These are phyloP conservation scores for Paramecium octaurelia DNA, from an alignment of 73 alveolate genomes.

Conservation along the genomic window DNA sequence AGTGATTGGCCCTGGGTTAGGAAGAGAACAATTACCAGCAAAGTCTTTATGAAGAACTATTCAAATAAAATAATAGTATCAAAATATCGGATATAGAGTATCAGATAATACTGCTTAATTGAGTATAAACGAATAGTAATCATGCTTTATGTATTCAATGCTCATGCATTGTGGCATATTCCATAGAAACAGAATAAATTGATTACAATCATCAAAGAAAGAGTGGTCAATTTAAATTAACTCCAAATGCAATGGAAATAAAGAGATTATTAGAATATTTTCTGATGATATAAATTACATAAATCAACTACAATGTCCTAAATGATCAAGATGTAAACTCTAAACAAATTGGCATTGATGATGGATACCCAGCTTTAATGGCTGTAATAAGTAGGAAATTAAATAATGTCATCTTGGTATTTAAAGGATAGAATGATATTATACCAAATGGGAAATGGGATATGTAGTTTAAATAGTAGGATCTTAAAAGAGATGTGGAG, in stretches of 20 bases:
- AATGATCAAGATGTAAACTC: conserved; percentile 31
- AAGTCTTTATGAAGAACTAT: conserved; percentile 64
- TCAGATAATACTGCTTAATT: too few species aligned
- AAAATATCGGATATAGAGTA: conserved; percentile 96
- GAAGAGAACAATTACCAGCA: conserved; percentile 76
- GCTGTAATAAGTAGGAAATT: conserved; percentile 65
- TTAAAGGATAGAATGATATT: conserved; percentile 90
- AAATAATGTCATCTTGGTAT: conserved; percentile 70
- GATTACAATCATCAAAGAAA: not conserved
- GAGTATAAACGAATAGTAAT: too few species aligned
- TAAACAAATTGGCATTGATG: not conserved
- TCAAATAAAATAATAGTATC: conserved; percentile 57
- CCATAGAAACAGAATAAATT: not conserved
- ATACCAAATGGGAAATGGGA: conserved; percentile 88
- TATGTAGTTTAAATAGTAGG: conserved; percentile 72
- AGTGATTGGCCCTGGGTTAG: conserved; percentile 94
- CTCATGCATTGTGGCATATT: conserved; percentile 84
- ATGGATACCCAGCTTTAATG: conserved; percentile 54
- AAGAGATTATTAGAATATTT: conserved; percentile 72
- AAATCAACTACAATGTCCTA: conserved; percentile 64
- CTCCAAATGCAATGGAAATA: conserved; percentile 95
- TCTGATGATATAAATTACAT: conserved; percentile 64
- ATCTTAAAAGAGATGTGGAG: conserved; percentile 95
- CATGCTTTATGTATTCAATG: too few species aligned
- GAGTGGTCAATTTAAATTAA: conserved; percentile 71